Conservation (phyloP, 2,329 filamentous ascomycete genomes). For the Aspergillus nomiae region DNA sequence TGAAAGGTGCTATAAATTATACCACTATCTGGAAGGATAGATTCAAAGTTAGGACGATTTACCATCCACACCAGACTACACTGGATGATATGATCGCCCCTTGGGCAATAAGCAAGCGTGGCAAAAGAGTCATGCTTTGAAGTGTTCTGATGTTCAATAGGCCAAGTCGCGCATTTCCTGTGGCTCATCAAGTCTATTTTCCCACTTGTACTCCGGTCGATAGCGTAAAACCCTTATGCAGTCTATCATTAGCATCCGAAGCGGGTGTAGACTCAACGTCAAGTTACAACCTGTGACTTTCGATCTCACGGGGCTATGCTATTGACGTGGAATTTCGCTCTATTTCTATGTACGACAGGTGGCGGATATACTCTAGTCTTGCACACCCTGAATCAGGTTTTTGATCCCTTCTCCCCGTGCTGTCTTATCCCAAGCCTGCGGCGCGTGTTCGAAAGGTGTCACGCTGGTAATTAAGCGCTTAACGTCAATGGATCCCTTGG, state of each 20-base stretch:
- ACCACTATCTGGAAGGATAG: too few relatives aligned
- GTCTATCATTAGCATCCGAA: neutral
- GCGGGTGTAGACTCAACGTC: too few relatives aligned
- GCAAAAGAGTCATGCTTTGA: too few relatives aligned
- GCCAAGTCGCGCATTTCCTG: too few relatives aligned
- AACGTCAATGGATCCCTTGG: slow-evolving; percentile 23
- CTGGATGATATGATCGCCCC: too few relatives aligned
- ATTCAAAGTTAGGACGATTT: too few relatives aligned
- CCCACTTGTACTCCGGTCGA: neutral
- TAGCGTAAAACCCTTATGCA: neutral
- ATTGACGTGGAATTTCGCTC: neutral
- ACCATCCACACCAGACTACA: too few relatives aligned
- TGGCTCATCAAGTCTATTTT: neutral
- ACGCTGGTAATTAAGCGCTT: slow-evolving; percentile 35
- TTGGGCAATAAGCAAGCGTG: too few relatives aligned
- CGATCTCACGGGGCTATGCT: neutral
- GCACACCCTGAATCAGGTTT: slow-evolving; percentile 23
- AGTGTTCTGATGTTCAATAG: too few relatives aligned
- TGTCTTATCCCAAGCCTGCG: slow-evolving; percentile 36
- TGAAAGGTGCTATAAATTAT: too few relatives aligned
- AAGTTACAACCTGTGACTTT: neutral
- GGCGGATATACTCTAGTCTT: neutral
- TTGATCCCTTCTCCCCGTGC: slow-evolving; percentile 25
- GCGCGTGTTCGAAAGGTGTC: slow-evolving; percentile 35
- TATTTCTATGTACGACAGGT: neutral